Percentiles rank a stretch among this genome's conserved stretches.
phyloP scores from a whole-genome alignment of 345 rosid species.

The Physaria fendleri region DNA sequence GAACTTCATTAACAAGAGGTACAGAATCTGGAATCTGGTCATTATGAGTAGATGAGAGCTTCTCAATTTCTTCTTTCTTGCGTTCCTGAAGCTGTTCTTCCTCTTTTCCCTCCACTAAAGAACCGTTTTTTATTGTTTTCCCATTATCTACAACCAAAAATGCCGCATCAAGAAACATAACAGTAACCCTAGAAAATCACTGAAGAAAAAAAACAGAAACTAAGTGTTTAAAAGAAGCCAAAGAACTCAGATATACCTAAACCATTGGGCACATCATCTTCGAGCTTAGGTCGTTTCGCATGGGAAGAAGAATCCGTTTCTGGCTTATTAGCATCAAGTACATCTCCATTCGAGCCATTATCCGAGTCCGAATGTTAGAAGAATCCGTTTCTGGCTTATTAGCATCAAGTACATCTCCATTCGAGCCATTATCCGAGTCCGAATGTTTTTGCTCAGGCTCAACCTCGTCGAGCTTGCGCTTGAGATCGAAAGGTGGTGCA shows the following conservation, averaged over 20 bases:
- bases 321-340: constrained; percentile 9
- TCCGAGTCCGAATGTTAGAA: background rate
- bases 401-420: constrained; percentile 12
- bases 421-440: background rate
- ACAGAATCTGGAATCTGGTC: constrained; percentile 2
- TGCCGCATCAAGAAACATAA: background rate
- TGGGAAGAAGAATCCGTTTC: constrained; percentile 38
- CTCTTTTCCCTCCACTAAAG: background rate
- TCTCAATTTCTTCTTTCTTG: constrained; percentile 26
- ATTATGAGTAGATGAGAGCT: constrained; percentile 12
- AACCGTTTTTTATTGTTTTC: constrained; percentile 20
- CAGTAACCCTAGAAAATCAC: background rate
- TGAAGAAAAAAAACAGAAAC: too few relatives aligned
- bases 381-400: constrained; percentile 27
- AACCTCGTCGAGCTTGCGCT: constrained; percentile 63
- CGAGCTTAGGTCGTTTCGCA: constrained; percentile 49
- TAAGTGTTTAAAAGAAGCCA: background rate
- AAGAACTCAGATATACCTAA: constrained; percentile 35
- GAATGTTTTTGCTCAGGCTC: constrained; percentile 29
- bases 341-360: constrained; percentile 2
- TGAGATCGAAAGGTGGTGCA: constrained; percentile 44
- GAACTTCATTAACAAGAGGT: constrained; percentile 10
- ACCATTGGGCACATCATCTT: constrained; percentile 38
- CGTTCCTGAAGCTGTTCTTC: constrained; percentile 5
- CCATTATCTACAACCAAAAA: constrained; percentile 7